A percentile compares a stretch with the other conserved stretches of the same genome.
Evolutionary conservation across 2,329 filamentous ascomycete genomes (phyloP).

Genomic region (Trichoderma guizhouense): DNA sequence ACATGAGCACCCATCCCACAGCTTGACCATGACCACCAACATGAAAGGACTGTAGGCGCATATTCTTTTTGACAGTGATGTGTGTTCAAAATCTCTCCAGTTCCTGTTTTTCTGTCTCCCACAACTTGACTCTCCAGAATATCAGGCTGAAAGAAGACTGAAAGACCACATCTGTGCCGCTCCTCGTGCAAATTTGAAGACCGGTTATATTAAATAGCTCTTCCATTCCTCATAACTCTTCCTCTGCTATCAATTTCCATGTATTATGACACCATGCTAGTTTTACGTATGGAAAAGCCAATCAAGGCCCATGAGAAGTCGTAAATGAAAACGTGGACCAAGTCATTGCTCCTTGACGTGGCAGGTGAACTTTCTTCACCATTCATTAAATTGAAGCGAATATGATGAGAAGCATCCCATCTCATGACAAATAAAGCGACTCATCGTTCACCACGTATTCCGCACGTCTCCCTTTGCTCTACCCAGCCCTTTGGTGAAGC

Average conservation of each 20-base stretch:
- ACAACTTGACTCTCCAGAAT: too few relatives aligned
- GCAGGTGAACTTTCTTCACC: neutral
- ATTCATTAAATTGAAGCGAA: neutral
- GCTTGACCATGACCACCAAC: too few relatives aligned
- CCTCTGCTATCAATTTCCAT: neutral
- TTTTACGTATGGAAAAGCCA: neutral
- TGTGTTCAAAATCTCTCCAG: too few relatives aligned
- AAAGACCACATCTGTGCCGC: neutral
- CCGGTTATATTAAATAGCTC: neutral
- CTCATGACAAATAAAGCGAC: neutral
- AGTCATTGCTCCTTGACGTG: neutral
- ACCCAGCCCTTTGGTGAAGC: neutral
- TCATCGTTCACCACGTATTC: neutral
- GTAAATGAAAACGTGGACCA: neutral
- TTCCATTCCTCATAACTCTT: neutral
- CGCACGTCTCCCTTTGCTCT: neutral
- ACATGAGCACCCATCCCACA: too few relatives aligned
- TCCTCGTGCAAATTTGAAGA: neutral
- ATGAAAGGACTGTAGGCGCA: too few relatives aligned
- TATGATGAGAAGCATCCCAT: neutral
- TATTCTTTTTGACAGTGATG: too few relatives aligned
- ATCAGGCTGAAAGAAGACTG: too few relatives aligned
- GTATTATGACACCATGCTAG: neutral
- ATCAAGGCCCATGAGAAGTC: too few relatives aligned
- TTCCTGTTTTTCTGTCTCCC: too few relatives aligned